Conservation (phyloP, 495 filamentous ascomycete genomes). For the Talaromyces adpressus region DNA sequence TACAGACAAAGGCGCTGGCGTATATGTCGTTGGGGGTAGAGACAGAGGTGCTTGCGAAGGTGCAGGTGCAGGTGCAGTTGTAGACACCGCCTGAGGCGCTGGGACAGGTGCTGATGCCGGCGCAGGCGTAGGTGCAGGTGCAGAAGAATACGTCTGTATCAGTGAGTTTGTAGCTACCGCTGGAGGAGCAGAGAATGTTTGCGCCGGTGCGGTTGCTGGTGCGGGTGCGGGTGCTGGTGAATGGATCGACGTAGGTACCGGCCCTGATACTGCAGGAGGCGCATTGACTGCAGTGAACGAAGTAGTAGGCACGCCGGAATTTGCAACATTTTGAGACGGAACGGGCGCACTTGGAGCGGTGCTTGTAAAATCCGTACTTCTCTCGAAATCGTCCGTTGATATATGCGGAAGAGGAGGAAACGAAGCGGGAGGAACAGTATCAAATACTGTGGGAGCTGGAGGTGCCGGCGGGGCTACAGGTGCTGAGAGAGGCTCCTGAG, state of each 20-base stretch:
- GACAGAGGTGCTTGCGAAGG: background rate
- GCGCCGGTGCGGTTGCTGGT: background rate
- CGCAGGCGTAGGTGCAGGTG: background rate
- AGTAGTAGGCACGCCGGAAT: background rate
- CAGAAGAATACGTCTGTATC: background rate
- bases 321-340: background rate
- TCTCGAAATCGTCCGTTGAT: slow-evolving; percentile 4
- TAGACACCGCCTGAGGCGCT: background rate
- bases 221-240: background rate
- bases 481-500: background rate
- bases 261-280: background rate
- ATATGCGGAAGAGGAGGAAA: slow-evolving; percentile 4
- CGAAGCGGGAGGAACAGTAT: background rate
- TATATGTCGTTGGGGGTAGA: background rate
- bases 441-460: background rate
- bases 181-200: background rate
- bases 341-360: background rate
- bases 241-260: background rate
- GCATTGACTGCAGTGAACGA: slow-evolving; percentile 4
- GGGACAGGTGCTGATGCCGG: background rate
- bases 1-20: background rate
- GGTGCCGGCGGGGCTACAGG: background rate
- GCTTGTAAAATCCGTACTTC: background rate
- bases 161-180: background rate
- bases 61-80: background rate